phyloP scores from a whole-genome alignment of 768 basidiomycete genomes.

The Tylopilus subfusipes region DNA sequence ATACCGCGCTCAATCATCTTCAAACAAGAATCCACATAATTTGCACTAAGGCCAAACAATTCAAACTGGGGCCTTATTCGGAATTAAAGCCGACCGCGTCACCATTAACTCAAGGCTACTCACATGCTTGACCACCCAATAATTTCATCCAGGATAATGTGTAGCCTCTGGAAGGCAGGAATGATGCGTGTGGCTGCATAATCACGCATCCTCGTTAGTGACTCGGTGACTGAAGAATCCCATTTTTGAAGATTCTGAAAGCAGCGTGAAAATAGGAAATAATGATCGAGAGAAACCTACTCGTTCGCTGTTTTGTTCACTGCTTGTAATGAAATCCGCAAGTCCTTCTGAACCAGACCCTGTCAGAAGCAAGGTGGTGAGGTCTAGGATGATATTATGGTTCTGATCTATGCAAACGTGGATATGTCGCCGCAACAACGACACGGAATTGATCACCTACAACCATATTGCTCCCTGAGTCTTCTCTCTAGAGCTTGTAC shows the following conservation, averaged over 20 bases:
- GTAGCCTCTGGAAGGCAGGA: slow-evolving; percentile 73
- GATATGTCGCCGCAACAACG: slow-evolving; percentile 7
- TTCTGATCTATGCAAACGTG: slow-evolving; percentile 45
- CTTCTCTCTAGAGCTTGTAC: slow-evolving; percentile 58
- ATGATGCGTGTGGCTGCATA: slow-evolving; percentile 64
- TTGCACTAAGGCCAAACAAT: slow-evolving; percentile 50
- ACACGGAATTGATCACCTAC: slow-evolving; percentile 40
- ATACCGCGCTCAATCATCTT: slow-evolving; percentile 54
- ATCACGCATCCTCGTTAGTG: slow-evolving; percentile 70
- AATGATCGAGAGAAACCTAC: slow-evolving; percentile 38
- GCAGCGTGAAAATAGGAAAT: slow-evolving; percentile 17
- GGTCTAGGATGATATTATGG: slow-evolving; percentile 63
- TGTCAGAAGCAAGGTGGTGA: slow-evolving; percentile 66
- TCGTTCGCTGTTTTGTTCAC: slow-evolving; percentile 79
- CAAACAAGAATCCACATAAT: slow-evolving; percentile 52
- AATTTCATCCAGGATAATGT: slow-evolving; percentile 73
- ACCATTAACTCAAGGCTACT: slow-evolving; percentile 26
- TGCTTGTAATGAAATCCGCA: slow-evolving; percentile 70
- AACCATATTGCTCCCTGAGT: slow-evolving; percentile 62
- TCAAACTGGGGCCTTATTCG: slow-evolving; percentile 52
- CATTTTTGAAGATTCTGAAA: slow-evolving; percentile 75
- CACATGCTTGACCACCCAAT: slow-evolving; percentile 76
- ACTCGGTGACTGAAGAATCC: slow-evolving; percentile 71
- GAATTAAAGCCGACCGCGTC: slow-evolving; percentile 9
- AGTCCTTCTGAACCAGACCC: slow-evolving; percentile 71